Evolutionary conservation across 257 asterid genomes (phyloP).

Genomic region (Orobanche coerulescens): DNA sequence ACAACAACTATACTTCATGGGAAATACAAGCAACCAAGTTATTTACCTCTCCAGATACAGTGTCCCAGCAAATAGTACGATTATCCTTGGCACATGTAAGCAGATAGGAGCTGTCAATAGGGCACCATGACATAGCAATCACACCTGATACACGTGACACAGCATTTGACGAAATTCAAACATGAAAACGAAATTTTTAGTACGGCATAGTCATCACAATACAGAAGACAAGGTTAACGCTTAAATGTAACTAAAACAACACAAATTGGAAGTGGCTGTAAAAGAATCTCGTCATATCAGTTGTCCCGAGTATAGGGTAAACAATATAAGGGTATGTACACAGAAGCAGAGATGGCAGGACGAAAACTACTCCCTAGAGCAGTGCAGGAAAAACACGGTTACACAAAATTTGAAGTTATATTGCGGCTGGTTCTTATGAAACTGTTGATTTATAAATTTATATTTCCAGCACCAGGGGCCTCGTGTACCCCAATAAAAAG

Average conservation of each 20-base stretch:
- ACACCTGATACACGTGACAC: slow-evolving; percentile 55
- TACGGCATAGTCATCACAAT: neutral
- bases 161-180: slow-evolving; percentile 7
- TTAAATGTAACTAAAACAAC: slow-evolving; percentile 4
- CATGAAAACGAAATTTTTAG: neutral
- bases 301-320: neutral
- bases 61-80: slow-evolving; percentile 99
- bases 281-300: neutral
- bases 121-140: slow-evolving; percentile 99
- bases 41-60: slow-evolving; percentile 73
- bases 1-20: neutral
- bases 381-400: neutral
- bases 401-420: slow-evolving; percentile 7
- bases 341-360: neutral
- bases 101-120: slow-evolving; percentile 79
- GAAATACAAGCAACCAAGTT: slow-evolving; percentile 16
- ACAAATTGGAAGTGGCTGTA: neutral
- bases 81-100: slow-evolving; percentile 98
- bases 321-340: neutral
- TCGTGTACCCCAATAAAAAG: no score
- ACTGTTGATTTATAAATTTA: neutral
- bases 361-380: neutral
- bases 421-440: neutral
- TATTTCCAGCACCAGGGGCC: no score
- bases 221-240: neutral